Evolutionary conservation across 1,139 yeast genomes (phyloP), one percentile per base, ranked within the genome.

Genomic region (Blastobotrys arbuscula): DNA sequence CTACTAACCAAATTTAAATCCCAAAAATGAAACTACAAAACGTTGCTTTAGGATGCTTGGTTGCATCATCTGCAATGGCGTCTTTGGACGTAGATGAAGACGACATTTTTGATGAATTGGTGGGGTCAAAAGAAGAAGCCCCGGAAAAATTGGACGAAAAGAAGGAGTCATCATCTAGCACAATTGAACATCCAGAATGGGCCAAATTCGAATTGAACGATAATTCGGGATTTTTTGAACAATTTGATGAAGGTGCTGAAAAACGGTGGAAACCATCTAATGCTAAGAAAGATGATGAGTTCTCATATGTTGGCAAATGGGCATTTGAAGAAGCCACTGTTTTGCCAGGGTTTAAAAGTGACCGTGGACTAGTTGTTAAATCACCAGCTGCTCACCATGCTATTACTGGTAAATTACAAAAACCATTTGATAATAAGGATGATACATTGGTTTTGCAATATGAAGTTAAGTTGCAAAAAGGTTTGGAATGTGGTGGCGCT

Each of bases 401-500:
- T 26, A 84, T 88, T 54, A 79, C 86, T 19, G 76, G 78, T 48
- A 68, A 74, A 55, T 73, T 88, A 44, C 77, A 76, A 24, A 54
- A 67, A 43, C 75, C 81, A 1, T 72, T 86, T 49, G 76, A 77
- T 63, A 74, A 82, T 64, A 74, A 71, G 20, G 75, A 74, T 56
- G 72, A 79, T 48, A 82, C 88, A 20, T 71, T 90, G 55, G 96
- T 90, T 8, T 68, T 88, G 42, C 97, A 89, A 68, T 89, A 87
- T 65, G 97, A 89, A 66, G 85, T 87, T 49, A 89, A 88, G 69
- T 68, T 83, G 39, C 96, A 89, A 68, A 72, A 80, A 42, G 87
- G 85, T 2, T 70, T 87, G 53, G 74, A 73, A 39, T 89, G 97
- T 68, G 95, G 95, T 44, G 97, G 97, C 46, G 89, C 95, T 1